Conservation (phyloP, 148 eudicot species). For the Dysphania ambrosioides region DNA sequence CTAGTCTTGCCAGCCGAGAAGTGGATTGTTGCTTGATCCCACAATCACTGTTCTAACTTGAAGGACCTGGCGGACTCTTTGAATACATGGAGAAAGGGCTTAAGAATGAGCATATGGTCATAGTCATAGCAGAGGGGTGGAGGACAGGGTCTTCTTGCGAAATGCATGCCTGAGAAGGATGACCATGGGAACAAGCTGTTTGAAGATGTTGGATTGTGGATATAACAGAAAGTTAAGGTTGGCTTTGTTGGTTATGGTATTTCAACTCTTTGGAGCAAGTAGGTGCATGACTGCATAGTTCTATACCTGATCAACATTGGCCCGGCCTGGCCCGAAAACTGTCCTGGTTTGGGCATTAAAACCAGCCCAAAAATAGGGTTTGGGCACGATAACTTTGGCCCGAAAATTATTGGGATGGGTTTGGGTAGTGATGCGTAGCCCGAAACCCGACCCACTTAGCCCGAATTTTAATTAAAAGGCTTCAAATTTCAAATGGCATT, state of each 20-base stretch:
- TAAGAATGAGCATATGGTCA: slow-evolving; percentile 43
- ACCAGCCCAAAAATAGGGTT: too few relatives aligned
- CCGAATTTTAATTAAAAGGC: too few relatives aligned
- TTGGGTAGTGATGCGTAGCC: too few relatives aligned
- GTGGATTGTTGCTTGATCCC: slow-evolving; percentile 50
- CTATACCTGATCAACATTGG: too few relatives aligned
- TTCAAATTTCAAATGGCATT: too few relatives aligned
- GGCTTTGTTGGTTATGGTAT: neutral
- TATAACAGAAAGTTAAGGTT: slow-evolving; percentile 46
- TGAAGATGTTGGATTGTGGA: slow-evolving; percentile 48
- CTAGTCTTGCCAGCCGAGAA: slow-evolving; percentile 46
- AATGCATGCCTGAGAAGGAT: slow-evolving; percentile 34
- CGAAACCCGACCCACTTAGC: too few relatives aligned
- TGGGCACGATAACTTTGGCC: too few relatives aligned
- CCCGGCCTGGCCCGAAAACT: too few relatives aligned
- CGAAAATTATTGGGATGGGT: too few relatives aligned
- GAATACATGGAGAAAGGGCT: slow-evolving; percentile 41
- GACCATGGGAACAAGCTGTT: slow-evolving; percentile 46
- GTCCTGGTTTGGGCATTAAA: too few relatives aligned
- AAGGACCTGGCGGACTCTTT: slow-evolving; percentile 44
- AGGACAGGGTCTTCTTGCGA: slow-evolving; percentile 38
- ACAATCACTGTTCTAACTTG: slow-evolving; percentile 44
- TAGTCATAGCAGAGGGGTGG: slow-evolving; percentile 51
- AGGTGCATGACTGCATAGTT: neutral
- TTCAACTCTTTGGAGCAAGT: neutral